phyloP scores from a whole-genome alignment of 345 rosid species.

The Rhodamnia argentea region DNA sequence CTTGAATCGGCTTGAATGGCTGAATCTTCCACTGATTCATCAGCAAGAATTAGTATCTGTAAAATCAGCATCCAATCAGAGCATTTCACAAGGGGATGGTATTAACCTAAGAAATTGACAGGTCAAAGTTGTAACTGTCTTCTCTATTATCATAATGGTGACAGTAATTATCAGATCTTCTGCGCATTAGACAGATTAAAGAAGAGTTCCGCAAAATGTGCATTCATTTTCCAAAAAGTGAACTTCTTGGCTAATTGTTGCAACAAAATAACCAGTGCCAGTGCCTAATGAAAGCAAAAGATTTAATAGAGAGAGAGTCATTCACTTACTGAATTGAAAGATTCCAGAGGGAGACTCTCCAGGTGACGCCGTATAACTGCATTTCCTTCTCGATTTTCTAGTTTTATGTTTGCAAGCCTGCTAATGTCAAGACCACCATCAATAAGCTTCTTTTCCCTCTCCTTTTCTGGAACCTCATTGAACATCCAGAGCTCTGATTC shows the following conservation, averaged over 20 bases:
- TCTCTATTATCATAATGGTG: neutral
- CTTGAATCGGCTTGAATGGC: constrained; percentile 82
- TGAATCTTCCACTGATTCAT: constrained; percentile 71
- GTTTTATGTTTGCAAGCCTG: constrained; percentile 45
- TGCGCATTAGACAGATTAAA: neutral
- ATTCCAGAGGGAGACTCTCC: constrained; percentile 70
- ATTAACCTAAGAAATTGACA: neutral
- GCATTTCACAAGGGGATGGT: neutral
- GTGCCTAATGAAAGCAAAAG: neutral
- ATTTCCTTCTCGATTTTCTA: constrained; percentile 63
- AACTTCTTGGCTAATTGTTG: neutral
- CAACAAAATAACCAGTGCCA: neutral
- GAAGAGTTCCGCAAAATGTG: neutral
- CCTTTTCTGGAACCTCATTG: constrained; percentile 61
- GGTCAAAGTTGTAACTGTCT: neutral
- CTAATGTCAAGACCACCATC: constrained; percentile 59
- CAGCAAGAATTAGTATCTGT: constrained; percentile 70
- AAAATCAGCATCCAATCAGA: neutral
- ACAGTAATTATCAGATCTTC: neutral
- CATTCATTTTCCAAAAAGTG: neutral
- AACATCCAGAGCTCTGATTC: constrained; percentile 87
- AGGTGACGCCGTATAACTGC: constrained; percentile 64
- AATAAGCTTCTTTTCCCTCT: constrained; percentile 55
- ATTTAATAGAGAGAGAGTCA: neutral
- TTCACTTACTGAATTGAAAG: constrained; percentile 58